phyloP scores from a whole-genome alignment of 1,284 basidiomycete species.

The Cutaneotrichosporon cavernicola region DNA sequence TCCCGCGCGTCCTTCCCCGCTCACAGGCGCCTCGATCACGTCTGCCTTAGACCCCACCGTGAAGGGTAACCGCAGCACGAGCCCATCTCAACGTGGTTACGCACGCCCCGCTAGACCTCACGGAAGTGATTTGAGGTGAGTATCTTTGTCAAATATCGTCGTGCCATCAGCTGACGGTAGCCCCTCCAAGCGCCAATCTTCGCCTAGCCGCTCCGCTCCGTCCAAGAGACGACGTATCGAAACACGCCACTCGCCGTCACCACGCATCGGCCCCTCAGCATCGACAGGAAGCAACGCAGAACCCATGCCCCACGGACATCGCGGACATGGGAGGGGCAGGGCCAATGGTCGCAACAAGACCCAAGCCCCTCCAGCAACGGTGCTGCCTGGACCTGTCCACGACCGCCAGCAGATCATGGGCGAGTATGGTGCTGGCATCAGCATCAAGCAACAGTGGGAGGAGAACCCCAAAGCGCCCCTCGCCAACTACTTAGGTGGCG shows the following conservation, averaged over 20 bases:
- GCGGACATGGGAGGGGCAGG: constrained; percentile 2
- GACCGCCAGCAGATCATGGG: constrained; percentile 34
- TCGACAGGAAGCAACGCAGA: constrained; percentile 1
- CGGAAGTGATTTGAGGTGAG: background rate
- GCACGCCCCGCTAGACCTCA: background rate
- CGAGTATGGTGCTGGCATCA: constrained; percentile 26
- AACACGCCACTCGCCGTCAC: background rate
- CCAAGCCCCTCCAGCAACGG: constrained; percentile 7
- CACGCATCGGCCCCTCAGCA: background rate
- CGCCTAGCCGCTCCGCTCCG: background rate
- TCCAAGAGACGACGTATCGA: background rate
- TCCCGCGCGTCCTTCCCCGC: background rate
- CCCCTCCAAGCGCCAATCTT: background rate
- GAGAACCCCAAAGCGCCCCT: constrained; percentile 51
- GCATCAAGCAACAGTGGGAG: constrained; percentile 46
- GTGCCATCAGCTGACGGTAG: constrained; percentile 3
- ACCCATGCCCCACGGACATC: constrained; percentile 8
- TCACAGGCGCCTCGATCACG: background rate
- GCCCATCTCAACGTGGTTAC: constrained; percentile 3
- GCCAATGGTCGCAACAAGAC: constrained; percentile 4
- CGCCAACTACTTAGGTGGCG: constrained; percentile 46
- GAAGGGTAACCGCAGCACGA: constrained; percentile 5
- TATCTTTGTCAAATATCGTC: background rate
- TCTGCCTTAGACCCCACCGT: background rate
- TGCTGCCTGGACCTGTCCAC: constrained; percentile 34